A percentile compares a stretch with the other conserved stretches of the same genome.
These are phyloP conservation scores for Saposhnikovia divaricata DNA, from an alignment of 129 eudicot genomes.

Conservation along the genomic window DNA sequence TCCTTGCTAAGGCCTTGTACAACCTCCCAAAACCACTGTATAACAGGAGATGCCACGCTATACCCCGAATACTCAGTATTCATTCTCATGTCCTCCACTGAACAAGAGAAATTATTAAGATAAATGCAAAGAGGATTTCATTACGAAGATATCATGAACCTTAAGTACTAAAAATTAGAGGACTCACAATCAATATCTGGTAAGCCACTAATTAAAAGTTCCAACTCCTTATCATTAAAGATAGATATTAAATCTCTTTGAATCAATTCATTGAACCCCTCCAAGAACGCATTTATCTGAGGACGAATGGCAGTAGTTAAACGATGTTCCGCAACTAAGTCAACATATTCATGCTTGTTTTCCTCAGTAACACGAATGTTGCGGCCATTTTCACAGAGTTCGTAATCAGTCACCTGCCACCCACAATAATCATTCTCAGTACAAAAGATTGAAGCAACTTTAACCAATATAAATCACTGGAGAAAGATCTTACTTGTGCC, in stretches of 20 bases:
- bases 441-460: not conserved
- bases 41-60: conserved; percentile 81
- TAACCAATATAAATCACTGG: not conserved
- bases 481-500: conserved; percentile 44
- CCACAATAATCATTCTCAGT: not conserved
- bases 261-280: conserved; percentile 80
- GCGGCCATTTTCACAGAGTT: conserved; percentile 82
- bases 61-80: conserved; percentile 96
- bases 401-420: conserved; percentile 88
- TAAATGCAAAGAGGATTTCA: not conserved
- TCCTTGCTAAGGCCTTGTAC: conserved; percentile 91
- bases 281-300: conserved; percentile 91
- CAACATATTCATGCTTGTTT: conserved; percentile 92
- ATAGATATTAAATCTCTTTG: conserved; percentile 76
- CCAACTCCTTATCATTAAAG: conserved; percentile 92
- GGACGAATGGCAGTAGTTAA: conserved; percentile 97
- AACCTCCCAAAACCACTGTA: conserved; percentile 99
- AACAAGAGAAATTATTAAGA: conserved; percentile 1
- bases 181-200: conserved; percentile 95
- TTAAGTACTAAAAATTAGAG: not conserved
- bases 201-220: conserved; percentile 84
- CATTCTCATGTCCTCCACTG: conserved; percentile 96
- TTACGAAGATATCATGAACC: not conserved
- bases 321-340: conserved; percentile 93
- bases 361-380: conserved; percentile 93